Evolutionary conservation across 2,329 filamentous ascomycete species (phyloP).

Genomic region (Epichloe bromicola): DNA sequence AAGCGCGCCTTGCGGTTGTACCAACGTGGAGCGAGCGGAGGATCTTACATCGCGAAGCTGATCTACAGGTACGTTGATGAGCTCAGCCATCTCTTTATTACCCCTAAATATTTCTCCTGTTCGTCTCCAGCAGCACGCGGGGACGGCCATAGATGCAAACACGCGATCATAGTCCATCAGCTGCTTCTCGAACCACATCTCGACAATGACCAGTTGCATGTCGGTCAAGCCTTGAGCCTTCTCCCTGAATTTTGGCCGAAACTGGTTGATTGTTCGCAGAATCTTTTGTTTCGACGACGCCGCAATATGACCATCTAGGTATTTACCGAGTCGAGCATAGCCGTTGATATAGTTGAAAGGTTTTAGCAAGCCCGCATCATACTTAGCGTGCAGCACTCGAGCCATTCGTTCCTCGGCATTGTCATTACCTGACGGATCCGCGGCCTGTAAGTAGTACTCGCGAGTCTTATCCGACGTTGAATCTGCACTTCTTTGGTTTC

Average conservation of each 20-base stretch:
- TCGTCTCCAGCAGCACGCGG: slow-evolving; percentile 90
- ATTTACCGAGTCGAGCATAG: slow-evolving; percentile 77
- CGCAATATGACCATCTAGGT: slow-evolving; percentile 82
- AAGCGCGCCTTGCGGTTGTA: neutral
- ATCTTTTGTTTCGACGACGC: slow-evolving; percentile 80
- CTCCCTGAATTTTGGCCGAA: slow-evolving; percentile 90
- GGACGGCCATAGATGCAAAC: slow-evolving; percentile 97
- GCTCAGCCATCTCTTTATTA: slow-evolving; percentile 97
- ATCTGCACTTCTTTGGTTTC: slow-evolving; percentile 47
- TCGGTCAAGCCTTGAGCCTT: slow-evolving; percentile 87
- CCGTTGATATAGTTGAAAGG: slow-evolving; percentile 99
- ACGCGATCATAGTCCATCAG: slow-evolving; percentile 97
- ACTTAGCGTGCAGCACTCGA: slow-evolving; percentile 85
- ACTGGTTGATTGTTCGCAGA: slow-evolving; percentile 77
- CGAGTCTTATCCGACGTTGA: slow-evolving; percentile 63
- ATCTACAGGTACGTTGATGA: slow-evolving; percentile 88
- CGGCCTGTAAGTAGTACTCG: slow-evolving; percentile 95
- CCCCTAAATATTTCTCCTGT: slow-evolving; percentile 96
- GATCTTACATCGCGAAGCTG: slow-evolving; percentile 69
- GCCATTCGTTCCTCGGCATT: slow-evolving; percentile 92
- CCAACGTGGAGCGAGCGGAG: neutral
- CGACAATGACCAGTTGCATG: slow-evolving; percentile 84
- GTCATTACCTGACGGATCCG: slow-evolving; percentile 76
- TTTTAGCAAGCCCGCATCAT: slow-evolving; percentile 85
- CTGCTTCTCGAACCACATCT: slow-evolving; percentile 98